Conservation (phyloP, 2,329 filamentous ascomycete genomes). For the Fragosphaeria purpurea region DNA sequence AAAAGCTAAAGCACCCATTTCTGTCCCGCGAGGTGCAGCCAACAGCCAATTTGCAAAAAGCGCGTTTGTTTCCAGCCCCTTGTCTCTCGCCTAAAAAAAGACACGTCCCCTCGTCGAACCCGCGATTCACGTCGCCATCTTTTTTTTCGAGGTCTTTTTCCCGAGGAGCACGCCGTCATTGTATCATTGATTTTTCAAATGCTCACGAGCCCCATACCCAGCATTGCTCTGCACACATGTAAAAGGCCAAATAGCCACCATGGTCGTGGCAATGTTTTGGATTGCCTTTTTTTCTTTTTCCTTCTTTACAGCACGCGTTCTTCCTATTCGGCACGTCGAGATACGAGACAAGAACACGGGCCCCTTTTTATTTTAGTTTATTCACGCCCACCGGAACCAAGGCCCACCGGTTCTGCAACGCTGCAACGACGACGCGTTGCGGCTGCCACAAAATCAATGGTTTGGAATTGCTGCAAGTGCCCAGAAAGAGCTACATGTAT, state of each 20-base stretch:
- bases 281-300: too few relatives aligned
- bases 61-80: slow-evolving; percentile 13
- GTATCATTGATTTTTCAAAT: too few relatives aligned
- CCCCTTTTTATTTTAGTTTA: slow-evolving; percentile 1
- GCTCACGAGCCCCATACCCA: too few relatives aligned
- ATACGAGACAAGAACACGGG: slow-evolving; percentile 1
- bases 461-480: background rate
- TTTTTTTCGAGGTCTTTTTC: background rate
- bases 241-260: too few relatives aligned
- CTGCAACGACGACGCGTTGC: background rate
- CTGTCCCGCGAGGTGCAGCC: too few relatives aligned
- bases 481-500: too few relatives aligned
- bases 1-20: too few relatives aligned
- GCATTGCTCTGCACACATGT: too few relatives aligned
- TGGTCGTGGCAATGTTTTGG: too few relatives aligned
- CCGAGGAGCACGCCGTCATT: background rate
- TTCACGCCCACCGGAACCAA: background rate
- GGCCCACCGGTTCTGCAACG: slow-evolving; percentile 1
- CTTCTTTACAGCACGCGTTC: too few relatives aligned
- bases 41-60: slow-evolving; percentile 1
- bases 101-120: background rate
- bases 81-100: slow-evolving; percentile 2
- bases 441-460: background rate
- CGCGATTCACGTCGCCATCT: background rate
- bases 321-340: too few relatives aligned